Conservation (phyloP, 148 eudicot genomes). For the Fagopyrum tataricum region DNA sequence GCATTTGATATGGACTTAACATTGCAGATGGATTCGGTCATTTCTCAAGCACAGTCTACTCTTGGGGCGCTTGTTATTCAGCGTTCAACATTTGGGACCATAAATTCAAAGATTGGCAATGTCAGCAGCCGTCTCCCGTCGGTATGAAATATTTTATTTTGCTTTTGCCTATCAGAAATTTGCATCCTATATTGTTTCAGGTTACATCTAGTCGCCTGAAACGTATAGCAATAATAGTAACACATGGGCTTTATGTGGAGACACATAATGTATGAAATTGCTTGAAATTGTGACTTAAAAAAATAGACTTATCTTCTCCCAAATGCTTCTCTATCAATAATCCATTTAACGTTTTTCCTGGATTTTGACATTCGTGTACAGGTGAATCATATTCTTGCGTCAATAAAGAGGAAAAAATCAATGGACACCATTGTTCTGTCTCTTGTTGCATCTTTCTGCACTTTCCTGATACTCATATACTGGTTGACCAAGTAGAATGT, state of each 20-base stretch:
- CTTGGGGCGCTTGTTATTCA: conserved; percentile 40
- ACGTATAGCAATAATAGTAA: neutral
- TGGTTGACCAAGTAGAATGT: conserved; percentile 65
- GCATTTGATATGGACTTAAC: neutral
- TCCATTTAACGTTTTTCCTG: neutral
- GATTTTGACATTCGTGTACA: conserved; percentile 27
- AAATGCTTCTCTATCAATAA: neutral
- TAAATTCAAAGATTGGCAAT: conserved; percentile 43
- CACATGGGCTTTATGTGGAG: neutral
- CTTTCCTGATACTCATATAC: conserved; percentile 83
- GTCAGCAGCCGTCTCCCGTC: conserved; percentile 47
- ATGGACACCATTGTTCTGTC: conserved; percentile 96
- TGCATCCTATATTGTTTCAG: neutral
- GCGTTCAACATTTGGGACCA: conserved; percentile 48
- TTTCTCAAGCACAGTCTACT: conserved; percentile 47
- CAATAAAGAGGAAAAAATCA: conserved; percentile 97
- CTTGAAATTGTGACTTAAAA: neutral
- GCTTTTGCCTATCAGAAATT: neutral
- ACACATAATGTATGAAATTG: neutral
- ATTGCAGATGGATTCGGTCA: conserved; percentile 43
- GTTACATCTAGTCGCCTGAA: neutral
- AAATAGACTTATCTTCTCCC: neutral
- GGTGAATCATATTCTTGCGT: conserved; percentile 75
- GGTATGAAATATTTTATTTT: conserved; percentile 20
- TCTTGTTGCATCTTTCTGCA: conserved; percentile 87